These are phyloP conservation scores for Scortechinia acanthostroma DNA, from an alignment of 2,329 filamentous ascomycete species.

Conservation along the genomic window DNA sequence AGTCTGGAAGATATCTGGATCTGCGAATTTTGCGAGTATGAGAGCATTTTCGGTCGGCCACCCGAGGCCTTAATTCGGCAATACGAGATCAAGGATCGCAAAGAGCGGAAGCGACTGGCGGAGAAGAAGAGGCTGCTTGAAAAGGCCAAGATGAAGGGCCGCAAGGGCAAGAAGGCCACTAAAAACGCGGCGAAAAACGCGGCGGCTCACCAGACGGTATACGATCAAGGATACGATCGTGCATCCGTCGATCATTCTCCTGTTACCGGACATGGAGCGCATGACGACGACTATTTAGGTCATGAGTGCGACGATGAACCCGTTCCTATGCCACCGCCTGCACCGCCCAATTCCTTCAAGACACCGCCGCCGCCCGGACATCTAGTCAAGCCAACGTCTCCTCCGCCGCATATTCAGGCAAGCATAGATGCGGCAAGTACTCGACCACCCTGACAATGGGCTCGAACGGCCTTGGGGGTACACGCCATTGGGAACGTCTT, in stretches of 20 bases:
- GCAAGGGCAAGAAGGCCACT: constrained; percentile 77
- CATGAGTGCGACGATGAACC: not conserved
- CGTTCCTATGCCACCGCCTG: not conserved
- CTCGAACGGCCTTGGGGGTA: too few relatives aligned
- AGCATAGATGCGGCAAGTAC: not conserved
- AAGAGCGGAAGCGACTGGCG: constrained; percentile 75
- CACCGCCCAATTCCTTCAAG: not conserved
- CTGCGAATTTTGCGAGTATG: constrained; percentile 97
- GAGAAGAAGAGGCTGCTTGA: constrained; percentile 79
- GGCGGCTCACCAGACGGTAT: constrained; percentile 11
- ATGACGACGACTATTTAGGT: constrained; percentile 1
- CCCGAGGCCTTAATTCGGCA: constrained; percentile 79
- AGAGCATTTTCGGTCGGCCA: constrained; percentile 83
- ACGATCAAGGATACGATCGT: constrained; percentile 3
- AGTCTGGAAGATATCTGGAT: constrained; percentile 76
- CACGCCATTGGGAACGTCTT: too few relatives aligned
- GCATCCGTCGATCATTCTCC: not conserved
- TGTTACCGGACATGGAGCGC: not conserved
- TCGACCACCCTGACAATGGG: not conserved
- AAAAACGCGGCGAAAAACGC: constrained; percentile 65
- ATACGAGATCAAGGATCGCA: constrained; percentile 90
- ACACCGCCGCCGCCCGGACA: not conserved
- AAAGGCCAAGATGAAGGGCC: constrained; percentile 87
- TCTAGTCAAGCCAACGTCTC: not conserved
- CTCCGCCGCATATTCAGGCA: not conserved